Base-by-base conservation (phyloP, 2,329 filamentous ascomycete genomes). In the Orbilia blumenaviensis region DNA sequence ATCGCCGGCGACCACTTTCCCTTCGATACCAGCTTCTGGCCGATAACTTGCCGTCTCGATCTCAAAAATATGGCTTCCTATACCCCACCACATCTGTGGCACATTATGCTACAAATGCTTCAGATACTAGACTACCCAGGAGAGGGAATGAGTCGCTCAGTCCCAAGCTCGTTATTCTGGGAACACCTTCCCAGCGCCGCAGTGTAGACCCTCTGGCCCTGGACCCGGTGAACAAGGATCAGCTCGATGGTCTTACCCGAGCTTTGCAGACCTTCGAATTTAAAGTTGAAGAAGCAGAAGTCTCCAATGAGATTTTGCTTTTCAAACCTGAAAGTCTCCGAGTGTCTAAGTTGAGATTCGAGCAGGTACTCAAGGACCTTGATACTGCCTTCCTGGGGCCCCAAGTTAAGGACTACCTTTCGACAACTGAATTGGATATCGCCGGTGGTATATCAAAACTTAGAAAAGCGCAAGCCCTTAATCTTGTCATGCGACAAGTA, bases 371-470 rank as follows among this genome's bases (percentile, higher is more conserved):
- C 25, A 68, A 78, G 25, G 75, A 80, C 23, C 77, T 80, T 6
- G 63, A 69, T 7, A 25, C 52, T 9, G 68, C 78, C 1, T 80
- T 80, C 29, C 46, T 78, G 18, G 75, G 38, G 21, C 16, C 58
- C 8, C 79, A 80, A 52, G 62, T 80, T 9, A 64, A 67, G n/a
- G 73, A 78, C n/a, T 80, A 80, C 52, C 78, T 76, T 56, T 9
- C 16, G 50, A 41, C 32, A 29, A 60, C 58, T 2, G 25, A 66
- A 4, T 14, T 71, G 1, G 61, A 71, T 46, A 34, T 76, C n/a
- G 58, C 66, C 1, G 66, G 76, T 27, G 64, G 63, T 5, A 25
- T 67, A 21, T 38, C 32, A 4, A 41, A 58, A 25, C 36, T 66
- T n/a, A 68, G 25, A 8, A 80, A 80, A 44, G 18, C 34, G 18